Evolutionary conservation across 2,329 filamentous ascomycete genomes (phyloP).

Genomic region (Thielaviopsis ethacetica): DNA sequence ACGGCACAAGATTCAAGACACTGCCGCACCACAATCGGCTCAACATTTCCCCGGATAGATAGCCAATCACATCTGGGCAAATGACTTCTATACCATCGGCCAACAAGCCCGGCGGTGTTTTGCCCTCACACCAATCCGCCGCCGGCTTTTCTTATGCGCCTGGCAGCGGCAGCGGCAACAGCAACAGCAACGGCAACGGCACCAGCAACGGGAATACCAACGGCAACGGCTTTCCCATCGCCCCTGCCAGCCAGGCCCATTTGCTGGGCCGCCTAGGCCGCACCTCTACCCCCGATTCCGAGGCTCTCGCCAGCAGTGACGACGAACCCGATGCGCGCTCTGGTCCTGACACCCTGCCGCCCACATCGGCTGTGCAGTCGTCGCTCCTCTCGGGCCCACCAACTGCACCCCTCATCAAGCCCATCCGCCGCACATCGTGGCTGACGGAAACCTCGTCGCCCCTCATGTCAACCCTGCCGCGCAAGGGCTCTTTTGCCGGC

Average conservation of each 20-base stretch:
- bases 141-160: slow-evolving; percentile 7
- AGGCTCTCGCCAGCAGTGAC: slow-evolving; percentile 84
- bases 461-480: slow-evolving; percentile 33
- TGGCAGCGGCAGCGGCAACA: slow-evolving; percentile 18
- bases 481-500: slow-evolving; percentile 63
- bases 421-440: slow-evolving; percentile 64
- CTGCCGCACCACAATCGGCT: not conserved
- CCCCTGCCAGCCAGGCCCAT: slow-evolving; percentile 44
- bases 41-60: not conserved
- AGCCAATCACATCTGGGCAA: slow-evolving; percentile 2
- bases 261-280: slow-evolving; percentile 57
- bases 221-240: slow-evolving; percentile 22
- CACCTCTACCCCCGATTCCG: slow-evolving; percentile 82
- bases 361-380: not conserved
- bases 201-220: slow-evolving; percentile 15
- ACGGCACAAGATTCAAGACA: not conserved
- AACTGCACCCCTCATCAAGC: slow-evolving; percentile 20
- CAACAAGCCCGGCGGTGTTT: slow-evolving; percentile 5
- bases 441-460: slow-evolving; percentile 63
- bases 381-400: not conserved
- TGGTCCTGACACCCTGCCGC: not conserved
- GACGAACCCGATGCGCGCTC: slow-evolving; percentile 58
- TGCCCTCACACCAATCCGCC: slow-evolving; percentile 2
- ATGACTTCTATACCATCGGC: slow-evolving; percentile 7
- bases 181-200: slow-evolving; percentile 16